A percentile compares a stretch with the other conserved stretches of the same genome.
These are phyloP conservation scores for Kentomonas sorsogonicus DNA, from an alignment of 208 protist genomes.

Conservation along the genomic window DNA sequence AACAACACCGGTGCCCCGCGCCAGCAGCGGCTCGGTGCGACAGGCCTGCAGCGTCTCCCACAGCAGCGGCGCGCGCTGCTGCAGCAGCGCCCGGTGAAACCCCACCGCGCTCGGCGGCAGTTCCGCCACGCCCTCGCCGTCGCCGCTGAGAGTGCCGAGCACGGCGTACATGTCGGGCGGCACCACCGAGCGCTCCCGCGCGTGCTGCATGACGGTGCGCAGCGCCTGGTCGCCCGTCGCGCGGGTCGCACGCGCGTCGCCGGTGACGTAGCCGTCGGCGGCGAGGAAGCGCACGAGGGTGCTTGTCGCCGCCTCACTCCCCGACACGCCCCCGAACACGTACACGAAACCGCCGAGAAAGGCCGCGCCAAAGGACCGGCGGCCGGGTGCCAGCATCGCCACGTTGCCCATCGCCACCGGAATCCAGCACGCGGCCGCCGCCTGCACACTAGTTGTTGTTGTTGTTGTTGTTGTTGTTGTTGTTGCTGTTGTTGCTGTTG, in stretches of 20 bases:
- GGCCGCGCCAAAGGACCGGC: slow-evolving; percentile 65
- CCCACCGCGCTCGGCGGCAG: slow-evolving; percentile 17
- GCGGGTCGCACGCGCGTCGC: slow-evolving; percentile 19
- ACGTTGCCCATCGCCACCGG: slow-evolving; percentile 77
- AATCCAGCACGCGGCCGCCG: slow-evolving; percentile 56
- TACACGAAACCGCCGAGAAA: slow-evolving; percentile 80
- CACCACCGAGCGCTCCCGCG: slow-evolving; percentile 18
- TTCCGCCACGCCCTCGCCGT: background rate
- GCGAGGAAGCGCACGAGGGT: slow-evolving; percentile 72
- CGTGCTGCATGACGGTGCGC: slow-evolving; percentile 27
- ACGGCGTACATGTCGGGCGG: slow-evolving; percentile 36
- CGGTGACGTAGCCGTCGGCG: slow-evolving; percentile 66
- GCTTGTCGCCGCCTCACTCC: slow-evolving; percentile 61
- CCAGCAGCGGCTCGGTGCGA: slow-evolving; percentile 24
- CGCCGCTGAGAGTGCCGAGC: slow-evolving; percentile 33
- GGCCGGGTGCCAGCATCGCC: slow-evolving; percentile 50
- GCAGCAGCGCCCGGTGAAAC: slow-evolving; percentile 59
- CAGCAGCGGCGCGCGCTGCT: slow-evolving; percentile 65
- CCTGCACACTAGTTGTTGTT: too few species aligned
- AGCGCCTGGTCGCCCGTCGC: slow-evolving; percentile 21
- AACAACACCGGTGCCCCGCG: too few species aligned
- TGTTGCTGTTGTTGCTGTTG: too few species aligned
- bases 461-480: too few species aligned
- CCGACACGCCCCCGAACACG: slow-evolving; percentile 69
- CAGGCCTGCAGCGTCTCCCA: slow-evolving; percentile 46